phyloP scores from a whole-genome alignment of 371 early-diverging fungal genomes.

The Apophysomyces variabilis region DNA sequence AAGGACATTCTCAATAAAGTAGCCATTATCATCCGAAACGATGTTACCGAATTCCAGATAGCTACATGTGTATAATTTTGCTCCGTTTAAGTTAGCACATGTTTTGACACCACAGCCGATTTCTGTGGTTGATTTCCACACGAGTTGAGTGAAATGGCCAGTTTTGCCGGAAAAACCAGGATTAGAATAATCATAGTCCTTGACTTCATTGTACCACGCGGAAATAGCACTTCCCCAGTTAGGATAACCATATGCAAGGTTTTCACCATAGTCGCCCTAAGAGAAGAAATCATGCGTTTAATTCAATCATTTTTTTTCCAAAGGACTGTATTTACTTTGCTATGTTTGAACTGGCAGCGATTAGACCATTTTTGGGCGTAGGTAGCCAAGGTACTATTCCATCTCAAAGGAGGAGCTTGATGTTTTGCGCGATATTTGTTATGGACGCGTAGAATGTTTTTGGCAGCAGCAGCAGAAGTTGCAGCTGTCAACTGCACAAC shows the following conservation, averaged over 20 bases:
- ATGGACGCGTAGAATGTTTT: constrained; percentile 37
- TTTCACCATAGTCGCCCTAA: constrained; percentile 44
- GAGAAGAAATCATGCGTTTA: not conserved
- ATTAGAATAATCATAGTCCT: constrained; percentile 40
- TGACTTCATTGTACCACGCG: constrained; percentile 55
- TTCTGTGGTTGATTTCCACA: constrained; percentile 54
- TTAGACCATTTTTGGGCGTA: constrained; percentile 57
- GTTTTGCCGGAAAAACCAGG: constrained; percentile 42
- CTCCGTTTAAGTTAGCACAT: constrained; percentile 37
- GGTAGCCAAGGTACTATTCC: constrained; percentile 43
- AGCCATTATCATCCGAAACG: constrained; percentile 25
- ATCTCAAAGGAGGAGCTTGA: constrained; percentile 46
- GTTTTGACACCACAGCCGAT: constrained; percentile 57
- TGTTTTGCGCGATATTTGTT: constrained; percentile 54
- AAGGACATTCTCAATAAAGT: constrained; percentile 49
- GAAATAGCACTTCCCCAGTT: constrained; percentile 31
- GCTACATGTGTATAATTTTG: constrained; percentile 51
- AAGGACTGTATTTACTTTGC: constrained; percentile 17
- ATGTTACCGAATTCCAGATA: constrained; percentile 54
- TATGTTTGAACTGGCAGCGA: constrained; percentile 48
- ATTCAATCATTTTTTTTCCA: not conserved
- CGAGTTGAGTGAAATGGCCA: constrained; percentile 61
- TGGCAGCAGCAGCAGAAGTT: constrained; percentile 7
- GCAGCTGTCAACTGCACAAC: constrained; percentile 11
- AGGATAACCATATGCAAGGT: constrained; percentile 49